These are phyloP conservation scores for Auricularia auricula-judae DNA, from an alignment of 768 basidiomycete genomes.

Conservation along the genomic window DNA sequence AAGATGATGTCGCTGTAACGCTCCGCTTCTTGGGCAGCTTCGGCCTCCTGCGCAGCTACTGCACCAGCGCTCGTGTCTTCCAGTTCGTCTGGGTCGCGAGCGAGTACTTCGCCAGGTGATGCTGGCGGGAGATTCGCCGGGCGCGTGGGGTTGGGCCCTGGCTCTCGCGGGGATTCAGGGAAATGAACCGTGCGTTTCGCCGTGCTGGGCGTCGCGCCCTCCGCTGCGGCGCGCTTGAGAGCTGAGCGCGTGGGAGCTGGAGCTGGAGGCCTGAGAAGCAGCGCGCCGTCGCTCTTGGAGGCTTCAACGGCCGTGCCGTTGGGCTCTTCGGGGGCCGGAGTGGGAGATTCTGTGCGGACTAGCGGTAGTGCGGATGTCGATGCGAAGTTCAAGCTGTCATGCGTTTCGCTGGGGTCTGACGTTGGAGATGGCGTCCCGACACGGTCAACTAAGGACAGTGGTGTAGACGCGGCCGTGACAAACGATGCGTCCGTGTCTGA, in stretches of 20 bases:
- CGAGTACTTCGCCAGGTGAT: constrained; percentile 55
- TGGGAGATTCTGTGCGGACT: background rate
- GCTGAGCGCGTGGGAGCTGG: background rate
- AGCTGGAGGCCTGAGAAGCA: constrained; percentile 2
- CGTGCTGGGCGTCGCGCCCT: constrained; percentile 13
- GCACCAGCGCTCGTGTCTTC: constrained; percentile 58
- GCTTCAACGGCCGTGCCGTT: background rate
- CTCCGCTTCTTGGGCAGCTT: constrained; percentile 10
- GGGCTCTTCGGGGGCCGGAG: background rate
- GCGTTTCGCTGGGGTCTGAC: background rate
- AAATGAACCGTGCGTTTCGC: constrained; percentile 16
- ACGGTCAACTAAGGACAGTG: background rate
- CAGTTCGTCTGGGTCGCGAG: constrained; percentile 43
- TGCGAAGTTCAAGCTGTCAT: background rate
- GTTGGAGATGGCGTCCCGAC: background rate
- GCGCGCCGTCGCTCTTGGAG: background rate
- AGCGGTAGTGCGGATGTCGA: background rate
- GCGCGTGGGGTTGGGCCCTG: background rate
- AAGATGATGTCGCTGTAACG: constrained; percentile 49
- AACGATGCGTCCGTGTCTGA: background rate
- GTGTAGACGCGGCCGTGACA: constrained; percentile 1
- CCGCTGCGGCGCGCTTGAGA: background rate
- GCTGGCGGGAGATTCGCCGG: constrained; percentile 24
- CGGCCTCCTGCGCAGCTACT: constrained; percentile 19
- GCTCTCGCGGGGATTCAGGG: background rate